Evolutionary conservation across 2,329 filamentous ascomycete genomes (phyloP), one percentile per base, ranked within the genome.

Genomic region (Chaetoscypha palmicola): DNA sequence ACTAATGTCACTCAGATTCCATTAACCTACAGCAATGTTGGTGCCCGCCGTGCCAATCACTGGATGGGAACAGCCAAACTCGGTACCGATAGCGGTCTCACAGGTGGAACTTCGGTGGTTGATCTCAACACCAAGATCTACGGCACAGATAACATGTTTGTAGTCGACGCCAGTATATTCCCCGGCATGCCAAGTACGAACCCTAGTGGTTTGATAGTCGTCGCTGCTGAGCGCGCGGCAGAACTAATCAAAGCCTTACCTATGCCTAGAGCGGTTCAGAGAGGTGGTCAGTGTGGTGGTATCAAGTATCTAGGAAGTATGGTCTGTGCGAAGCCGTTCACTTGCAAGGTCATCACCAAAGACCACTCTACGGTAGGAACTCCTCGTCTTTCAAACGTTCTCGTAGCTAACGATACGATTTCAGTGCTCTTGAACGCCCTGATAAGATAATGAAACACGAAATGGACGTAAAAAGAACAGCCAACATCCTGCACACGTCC

Each of bases 161-260:
- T 84, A 11, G 77, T 85, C 3, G 81, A 86, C 55, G 81, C 76
- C 1, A 76, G 74, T 48, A 79, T 86, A 56, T 82, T 84, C 65
- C 81, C 82, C 0, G 81, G 82, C 50, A 75, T 84, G 53, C 71
- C 79, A 2, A 79, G 79, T 0, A 77, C 79, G 14, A 87, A 87
- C 63, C 83, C 82, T 1, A 75, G 77, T 37, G 73, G 78, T 1
- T 73, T 77, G 30, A 76, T 84, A 53, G 78, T 84, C 59, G 69
- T 79, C 26, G 77, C 73, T 14, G 74, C 79, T 14, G 81, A 85
- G 66, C 50, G 52, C 17, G 58, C 57, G 53, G 48, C 57, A 64
- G 43, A 65, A 4, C 35, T 64, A 46, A 68, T 58, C 48, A 31
- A 52, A n/a, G 49, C 42, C 10, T 34, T 57, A 2, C 47, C 50